phyloP scores from a whole-genome alignment of 2,329 filamentous ascomycete species.

The Fusarium sp. region DNA sequence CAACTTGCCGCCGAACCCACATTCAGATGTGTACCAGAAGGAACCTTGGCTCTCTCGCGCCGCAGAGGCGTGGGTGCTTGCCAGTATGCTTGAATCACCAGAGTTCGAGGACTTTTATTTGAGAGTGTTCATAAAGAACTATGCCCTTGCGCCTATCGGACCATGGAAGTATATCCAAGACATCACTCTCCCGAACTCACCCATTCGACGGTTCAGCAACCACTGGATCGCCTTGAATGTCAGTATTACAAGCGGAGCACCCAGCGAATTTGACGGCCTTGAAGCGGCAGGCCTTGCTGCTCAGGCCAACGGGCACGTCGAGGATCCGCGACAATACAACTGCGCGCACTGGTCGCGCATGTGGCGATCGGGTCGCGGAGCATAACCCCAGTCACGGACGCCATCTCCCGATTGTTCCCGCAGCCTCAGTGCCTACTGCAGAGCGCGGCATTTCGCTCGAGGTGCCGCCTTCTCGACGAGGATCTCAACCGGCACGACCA shows the following conservation, averaged over 20 bases:
- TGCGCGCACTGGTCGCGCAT: neutral
- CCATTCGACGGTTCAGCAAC: conserved; percentile 1
- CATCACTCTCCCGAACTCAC: neutral
- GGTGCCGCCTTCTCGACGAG: neutral
- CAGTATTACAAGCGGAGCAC: neutral
- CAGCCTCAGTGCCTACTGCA: neutral
- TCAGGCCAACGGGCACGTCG: neutral
- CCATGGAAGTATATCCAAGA: neutral
- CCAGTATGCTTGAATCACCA: neutral
- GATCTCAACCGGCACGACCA: neutral
- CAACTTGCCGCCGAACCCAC: neutral
- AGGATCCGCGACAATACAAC: neutral
- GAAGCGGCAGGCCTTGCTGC: neutral
- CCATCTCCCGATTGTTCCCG: neutral
- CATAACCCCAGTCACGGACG: too few species aligned
- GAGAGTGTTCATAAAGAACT: neutral
- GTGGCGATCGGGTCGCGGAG: neutral
- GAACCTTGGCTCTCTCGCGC: neutral
- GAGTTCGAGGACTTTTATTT: neutral
- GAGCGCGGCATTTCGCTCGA: neutral
- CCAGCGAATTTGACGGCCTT: neutral
- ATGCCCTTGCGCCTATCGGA: neutral
- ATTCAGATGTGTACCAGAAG: neutral
- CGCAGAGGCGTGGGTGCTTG: neutral
- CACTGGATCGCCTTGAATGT: neutral